Conservation (phyloP, 352 stramenopile genomes). For the Globisporangium lucens region DNA sequence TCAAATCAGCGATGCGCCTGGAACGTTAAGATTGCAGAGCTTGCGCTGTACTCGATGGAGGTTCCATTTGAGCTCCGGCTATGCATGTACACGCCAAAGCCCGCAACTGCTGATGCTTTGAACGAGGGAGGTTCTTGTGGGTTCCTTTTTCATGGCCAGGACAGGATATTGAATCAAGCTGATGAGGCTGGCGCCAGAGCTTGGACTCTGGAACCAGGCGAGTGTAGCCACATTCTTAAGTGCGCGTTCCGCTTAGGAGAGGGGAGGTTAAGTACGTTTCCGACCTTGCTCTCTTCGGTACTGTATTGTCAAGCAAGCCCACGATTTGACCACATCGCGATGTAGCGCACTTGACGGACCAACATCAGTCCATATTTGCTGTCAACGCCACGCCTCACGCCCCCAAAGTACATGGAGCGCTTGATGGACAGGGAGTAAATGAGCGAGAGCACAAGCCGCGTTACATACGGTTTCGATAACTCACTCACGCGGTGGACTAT, state of each 20-base stretch:
- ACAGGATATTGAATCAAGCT: neutral
- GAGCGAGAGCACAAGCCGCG: neutral
- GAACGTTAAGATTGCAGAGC: neutral
- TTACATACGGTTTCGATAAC: conserved; percentile 2
- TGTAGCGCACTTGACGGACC: neutral
- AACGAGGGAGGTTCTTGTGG: neutral
- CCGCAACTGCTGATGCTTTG: neutral
- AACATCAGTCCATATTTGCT: neutral
- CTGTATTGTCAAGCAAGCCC: neutral
- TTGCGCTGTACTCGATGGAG: neutral
- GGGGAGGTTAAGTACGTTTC: neutral
- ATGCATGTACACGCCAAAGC: neutral
- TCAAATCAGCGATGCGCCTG: neutral
- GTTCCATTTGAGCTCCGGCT: neutral
- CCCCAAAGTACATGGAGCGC: neutral
- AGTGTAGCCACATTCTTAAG: neutral
- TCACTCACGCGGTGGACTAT: conserved; percentile 3
- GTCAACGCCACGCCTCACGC: neutral
- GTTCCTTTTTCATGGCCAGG: neutral
- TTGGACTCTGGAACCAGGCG: neutral
- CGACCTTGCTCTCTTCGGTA: neutral
- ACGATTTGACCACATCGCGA: neutral
- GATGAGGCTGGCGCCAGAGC: neutral
- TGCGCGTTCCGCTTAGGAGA: neutral
- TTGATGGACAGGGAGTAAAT: neutral